These are phyloP conservation scores for Fusarium sp. DNA, from an alignment of 2,329 filamentous ascomycete genomes.

Conservation along the genomic window DNA sequence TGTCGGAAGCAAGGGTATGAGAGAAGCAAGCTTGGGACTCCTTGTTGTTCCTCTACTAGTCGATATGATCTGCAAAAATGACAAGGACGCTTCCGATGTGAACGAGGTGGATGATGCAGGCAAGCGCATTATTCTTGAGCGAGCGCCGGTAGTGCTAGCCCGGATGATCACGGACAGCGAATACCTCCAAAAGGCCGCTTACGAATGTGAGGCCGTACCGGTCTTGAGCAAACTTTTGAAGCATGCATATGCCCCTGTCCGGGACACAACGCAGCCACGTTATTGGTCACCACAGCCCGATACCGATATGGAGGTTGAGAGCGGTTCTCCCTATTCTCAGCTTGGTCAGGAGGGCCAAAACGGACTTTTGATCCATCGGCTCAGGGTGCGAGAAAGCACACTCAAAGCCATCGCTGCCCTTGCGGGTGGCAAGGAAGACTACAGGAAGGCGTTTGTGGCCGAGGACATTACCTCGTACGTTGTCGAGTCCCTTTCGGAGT, in stretches of 20 bases:
- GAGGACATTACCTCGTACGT: conserved; percentile 82
- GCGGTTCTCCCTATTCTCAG: conserved; percentile 51
- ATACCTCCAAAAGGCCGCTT: conserved; percentile 80
- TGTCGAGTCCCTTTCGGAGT: conserved; percentile 75
- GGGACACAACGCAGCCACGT: conserved; percentile 43
- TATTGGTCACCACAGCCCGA: conserved; percentile 53
- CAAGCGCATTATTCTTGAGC: conserved; percentile 64
- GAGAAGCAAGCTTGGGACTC: conserved; percentile 70
- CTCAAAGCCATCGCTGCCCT: conserved; percentile 84
- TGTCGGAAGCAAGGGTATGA: conserved; percentile 65
- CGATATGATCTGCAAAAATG: conserved; percentile 60
- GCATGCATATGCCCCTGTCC: conserved; percentile 58
- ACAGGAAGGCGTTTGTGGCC: conserved; percentile 81
- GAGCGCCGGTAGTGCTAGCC: conserved; percentile 77
- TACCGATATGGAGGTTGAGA: conserved; percentile 47
- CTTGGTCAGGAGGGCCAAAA: conserved; percentile 69
- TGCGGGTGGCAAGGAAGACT: conserved; percentile 80
- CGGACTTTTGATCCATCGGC: conserved; percentile 69
- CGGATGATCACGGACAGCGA: conserved; percentile 80
- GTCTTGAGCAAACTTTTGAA: conserved; percentile 59
- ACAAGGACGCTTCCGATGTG: conserved; percentile 56
- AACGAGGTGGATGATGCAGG: conserved; percentile 50
- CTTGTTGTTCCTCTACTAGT: conserved; percentile 75
- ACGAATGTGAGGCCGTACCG: conserved; percentile 65
- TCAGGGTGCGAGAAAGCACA: conserved; percentile 76